Conservation (phyloP, 2,329 filamentous ascomycete genomes). For the Talaromyces funiculosus region DNA sequence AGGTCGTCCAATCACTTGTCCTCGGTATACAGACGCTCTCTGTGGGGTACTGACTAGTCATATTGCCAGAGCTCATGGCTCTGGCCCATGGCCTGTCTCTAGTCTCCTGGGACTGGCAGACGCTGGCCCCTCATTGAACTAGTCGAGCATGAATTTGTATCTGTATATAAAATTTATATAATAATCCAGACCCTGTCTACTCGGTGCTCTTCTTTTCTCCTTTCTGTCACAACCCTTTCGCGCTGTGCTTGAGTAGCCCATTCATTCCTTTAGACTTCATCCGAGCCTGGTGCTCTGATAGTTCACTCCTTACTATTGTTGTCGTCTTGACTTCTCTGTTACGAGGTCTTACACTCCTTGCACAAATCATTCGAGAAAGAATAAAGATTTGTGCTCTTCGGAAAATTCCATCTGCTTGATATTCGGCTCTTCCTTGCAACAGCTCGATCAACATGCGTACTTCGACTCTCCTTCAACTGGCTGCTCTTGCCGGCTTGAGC, state of each 20-base stretch:
- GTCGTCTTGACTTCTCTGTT: not conserved
- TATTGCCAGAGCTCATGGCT: not conserved
- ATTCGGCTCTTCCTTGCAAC: not conserved
- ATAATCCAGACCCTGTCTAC: not conserved
- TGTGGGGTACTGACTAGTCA: conserved; percentile 5
- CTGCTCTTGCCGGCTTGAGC: conserved; percentile 27
- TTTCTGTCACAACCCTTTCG: not conserved
- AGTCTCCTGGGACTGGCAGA: not conserved
- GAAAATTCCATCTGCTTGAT: not conserved
- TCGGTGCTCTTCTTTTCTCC: not conserved
- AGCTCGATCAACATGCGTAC: conserved; percentile 23
- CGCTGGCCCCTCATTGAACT: not conserved
- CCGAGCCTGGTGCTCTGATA: conserved; percentile 13
- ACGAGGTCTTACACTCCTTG: not conserved
- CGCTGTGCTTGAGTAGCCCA: conserved; percentile 2
- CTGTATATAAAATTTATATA: not conserved
- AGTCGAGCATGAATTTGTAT: not conserved
- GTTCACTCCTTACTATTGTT: conserved; percentile 9
- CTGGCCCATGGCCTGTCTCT: not conserved
- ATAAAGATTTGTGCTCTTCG: not conserved
- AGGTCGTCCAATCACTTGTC: not conserved
- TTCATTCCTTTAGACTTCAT: conserved; percentile 3
- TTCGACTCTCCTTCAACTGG: conserved; percentile 24
- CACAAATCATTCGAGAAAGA: not conserved
- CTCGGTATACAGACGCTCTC: not conserved